phyloP scores from a whole-genome alignment of 352 stramenopile genomes.

The Globisporangium splendens region DNA sequence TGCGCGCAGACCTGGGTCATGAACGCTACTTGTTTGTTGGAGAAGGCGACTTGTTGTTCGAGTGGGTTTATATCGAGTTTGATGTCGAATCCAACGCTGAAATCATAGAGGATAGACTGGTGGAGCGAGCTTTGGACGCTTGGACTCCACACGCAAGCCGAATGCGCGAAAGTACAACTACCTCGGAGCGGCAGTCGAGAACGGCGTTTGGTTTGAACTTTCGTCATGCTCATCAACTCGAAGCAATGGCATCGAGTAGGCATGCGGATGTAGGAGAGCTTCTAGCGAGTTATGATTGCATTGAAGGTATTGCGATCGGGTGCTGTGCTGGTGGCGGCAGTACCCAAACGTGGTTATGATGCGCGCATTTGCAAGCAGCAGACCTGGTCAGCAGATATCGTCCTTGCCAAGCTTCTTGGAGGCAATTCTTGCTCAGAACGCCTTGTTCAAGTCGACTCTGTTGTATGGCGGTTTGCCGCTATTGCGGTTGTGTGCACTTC shows the following conservation, averaged over 20 bases:
- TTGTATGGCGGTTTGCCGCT: slow-evolving; percentile 12
- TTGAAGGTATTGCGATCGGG: background rate
- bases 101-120: background rate
- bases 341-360: slow-evolving; percentile 3
- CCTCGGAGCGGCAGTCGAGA: background rate
- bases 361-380: background rate
- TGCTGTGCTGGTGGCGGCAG: background rate
- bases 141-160: background rate
- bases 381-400: background rate
- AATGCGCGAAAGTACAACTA: background rate
- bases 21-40: slow-evolving; percentile 19
- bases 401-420: slow-evolving; percentile 3
- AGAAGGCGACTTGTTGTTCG: slow-evolving; percentile 21
- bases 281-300: background rate
- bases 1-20: background rate
- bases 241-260: background rate
- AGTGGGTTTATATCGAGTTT: slow-evolving; percentile 19
- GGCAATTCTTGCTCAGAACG: background rate
- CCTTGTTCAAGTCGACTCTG: slow-evolving; percentile 9
- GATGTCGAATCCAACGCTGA: background rate
- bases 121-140: background rate
- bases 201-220: slow-evolving; percentile 4
- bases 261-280: background rate
- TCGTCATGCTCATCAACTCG: slow-evolving; percentile 1
- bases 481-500: slow-evolving; percentile 16